These are phyloP conservation scores for Podospora bellae-mahoneyi DNA, from an alignment of 495 filamentous ascomycete genomes.

Conservation along the genomic window DNA sequence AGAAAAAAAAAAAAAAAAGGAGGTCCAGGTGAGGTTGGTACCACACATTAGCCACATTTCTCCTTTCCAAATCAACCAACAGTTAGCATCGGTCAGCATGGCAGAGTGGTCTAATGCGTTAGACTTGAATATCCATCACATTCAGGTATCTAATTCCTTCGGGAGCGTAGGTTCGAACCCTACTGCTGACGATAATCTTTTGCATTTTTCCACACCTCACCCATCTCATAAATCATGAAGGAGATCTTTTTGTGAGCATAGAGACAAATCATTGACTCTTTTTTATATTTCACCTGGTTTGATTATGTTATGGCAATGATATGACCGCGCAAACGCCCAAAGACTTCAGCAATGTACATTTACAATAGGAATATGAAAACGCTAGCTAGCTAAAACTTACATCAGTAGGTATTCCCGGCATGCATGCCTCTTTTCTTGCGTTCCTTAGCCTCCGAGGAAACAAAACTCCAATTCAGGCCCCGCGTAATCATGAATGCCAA, in stretches of 20 bases:
- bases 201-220: neutral
- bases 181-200: neutral
- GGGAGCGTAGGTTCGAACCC: constrained; percentile 3
- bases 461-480: neutral
- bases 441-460: neutral
- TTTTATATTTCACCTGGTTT: neutral
- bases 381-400: neutral
- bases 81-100: neutral
- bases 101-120: neutral
- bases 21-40: neutral
- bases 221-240: no score
- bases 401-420: neutral
- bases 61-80: neutral
- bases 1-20: neutral
- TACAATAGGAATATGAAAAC: neutral
- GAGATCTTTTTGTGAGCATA: no score
- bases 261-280: no score
- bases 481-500: neutral
- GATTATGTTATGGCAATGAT: neutral
- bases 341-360: neutral
- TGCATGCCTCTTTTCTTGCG: neutral
- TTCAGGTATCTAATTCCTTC: constrained; percentile 5
- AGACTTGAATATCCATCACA: constrained; percentile 1
- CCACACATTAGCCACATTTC: neutral
- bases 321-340: neutral